A percentile compares a stretch with the other conserved stretches of the same genome.
These are phyloP conservation scores for Podospora conica DNA, from an alignment of 495 filamentous ascomycete genomes.

Conservation along the genomic window DNA sequence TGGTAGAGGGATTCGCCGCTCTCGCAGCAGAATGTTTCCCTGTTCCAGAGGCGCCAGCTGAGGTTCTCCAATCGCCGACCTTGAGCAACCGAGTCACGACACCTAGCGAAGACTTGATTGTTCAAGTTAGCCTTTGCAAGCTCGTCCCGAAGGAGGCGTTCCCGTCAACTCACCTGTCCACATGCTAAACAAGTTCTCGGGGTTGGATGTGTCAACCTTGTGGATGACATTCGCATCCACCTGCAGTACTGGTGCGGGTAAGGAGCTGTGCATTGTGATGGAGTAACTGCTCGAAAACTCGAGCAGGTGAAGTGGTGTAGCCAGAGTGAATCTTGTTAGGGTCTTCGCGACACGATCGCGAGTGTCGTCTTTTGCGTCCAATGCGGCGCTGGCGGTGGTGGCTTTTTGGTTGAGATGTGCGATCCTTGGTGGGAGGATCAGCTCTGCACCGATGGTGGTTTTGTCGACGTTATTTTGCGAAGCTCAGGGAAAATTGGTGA, in stretches of 20 bases:
- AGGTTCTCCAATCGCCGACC: conserved; percentile 90
- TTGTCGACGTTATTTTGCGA: neutral
- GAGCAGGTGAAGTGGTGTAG: conserved; percentile 20
- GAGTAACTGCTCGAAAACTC: conserved; percentile 27
- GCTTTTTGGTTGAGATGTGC: conserved; percentile 13
- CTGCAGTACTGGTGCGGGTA: conserved; percentile 55
- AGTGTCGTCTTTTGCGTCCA: conserved; percentile 12
- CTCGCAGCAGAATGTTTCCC: conserved; percentile 93
- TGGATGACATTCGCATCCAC: conserved; percentile 83
- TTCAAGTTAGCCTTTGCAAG: conserved; percentile 3
- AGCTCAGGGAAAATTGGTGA: neutral
- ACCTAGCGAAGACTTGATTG: conserved; percentile 83
- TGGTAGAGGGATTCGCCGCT: conserved; percentile 35
- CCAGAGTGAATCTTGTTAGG: conserved; percentile 17
- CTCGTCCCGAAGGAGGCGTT: conserved; percentile 8
- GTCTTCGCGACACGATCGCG: conserved; percentile 20
- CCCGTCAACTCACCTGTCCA: conserved; percentile 77
- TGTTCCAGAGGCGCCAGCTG: conserved; percentile 92
- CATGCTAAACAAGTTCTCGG: conserved; percentile 92
- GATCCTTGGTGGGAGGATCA: conserved; percentile 22
- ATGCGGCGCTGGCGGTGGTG: neutral
- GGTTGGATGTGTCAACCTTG: conserved; percentile 87
- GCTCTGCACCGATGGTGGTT: conserved; percentile 28
- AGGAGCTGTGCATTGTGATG: conserved; percentile 29
- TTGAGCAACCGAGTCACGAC: conserved; percentile 89